These are phyloP conservation scores for Fusarium longipes DNA, from an alignment of 2,329 filamentous ascomycete genomes.

Conservation along the genomic window DNA sequence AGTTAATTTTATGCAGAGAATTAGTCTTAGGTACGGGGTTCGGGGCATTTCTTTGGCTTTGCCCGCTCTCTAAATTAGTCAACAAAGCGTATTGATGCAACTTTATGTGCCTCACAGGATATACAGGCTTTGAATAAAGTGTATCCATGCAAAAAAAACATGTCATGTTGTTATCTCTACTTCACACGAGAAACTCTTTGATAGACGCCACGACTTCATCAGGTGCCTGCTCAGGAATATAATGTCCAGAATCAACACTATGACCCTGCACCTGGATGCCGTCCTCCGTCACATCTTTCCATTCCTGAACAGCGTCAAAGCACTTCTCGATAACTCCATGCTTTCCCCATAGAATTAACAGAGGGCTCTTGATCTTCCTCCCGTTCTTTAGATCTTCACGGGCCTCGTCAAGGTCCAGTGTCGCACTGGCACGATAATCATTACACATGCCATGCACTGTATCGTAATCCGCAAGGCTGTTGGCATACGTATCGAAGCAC, in stretches of 20 bases:
- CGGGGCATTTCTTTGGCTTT: not conserved
- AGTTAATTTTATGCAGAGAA: not conserved
- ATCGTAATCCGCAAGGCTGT: conserved; percentile 54
- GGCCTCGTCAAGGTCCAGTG: conserved; percentile 63
- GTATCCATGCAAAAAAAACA: no score
- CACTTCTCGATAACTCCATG: conserved; percentile 60
- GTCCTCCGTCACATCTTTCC: conserved; percentile 58
- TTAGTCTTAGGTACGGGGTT: not conserved
- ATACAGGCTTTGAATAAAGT: no score
- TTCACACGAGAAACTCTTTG: conserved; percentile 51
- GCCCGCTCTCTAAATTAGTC: not conserved
- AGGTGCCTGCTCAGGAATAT: conserved; percentile 63
- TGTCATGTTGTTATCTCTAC: no score
- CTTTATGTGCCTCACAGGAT: no score
- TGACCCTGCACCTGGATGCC: conserved; percentile 54
- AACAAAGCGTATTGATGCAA: not conserved
- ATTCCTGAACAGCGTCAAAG: conserved; percentile 63
- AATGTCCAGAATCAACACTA: conserved; percentile 60
- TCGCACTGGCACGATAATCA: conserved; percentile 66
- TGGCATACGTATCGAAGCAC: conserved; percentile 56
- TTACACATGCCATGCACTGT: conserved; percentile 63
- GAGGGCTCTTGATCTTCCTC: conserved; percentile 57
- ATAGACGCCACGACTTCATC: conserved; percentile 58
- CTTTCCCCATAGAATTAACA: conserved; percentile 64
- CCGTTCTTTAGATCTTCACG: conserved; percentile 57